A percentile compares a stretch with the other conserved stretches of the same genome.
phyloP scores from a whole-genome alignment of 768 basidiomycete genomes.

The Galerina sulciceps region DNA sequence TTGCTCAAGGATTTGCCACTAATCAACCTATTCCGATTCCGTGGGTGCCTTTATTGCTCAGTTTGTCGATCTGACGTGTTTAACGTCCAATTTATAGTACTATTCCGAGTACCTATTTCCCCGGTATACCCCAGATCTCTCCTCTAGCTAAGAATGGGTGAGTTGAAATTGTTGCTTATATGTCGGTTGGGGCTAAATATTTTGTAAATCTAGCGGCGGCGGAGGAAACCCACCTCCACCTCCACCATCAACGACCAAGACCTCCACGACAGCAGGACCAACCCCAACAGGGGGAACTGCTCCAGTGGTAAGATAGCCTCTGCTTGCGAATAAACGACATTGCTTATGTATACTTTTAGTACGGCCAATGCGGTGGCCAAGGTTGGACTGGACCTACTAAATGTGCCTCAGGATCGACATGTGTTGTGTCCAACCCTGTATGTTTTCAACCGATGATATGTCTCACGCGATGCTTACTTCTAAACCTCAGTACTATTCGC shows the following conservation, averaged over 20 bases:
- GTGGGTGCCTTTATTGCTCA: not conserved
- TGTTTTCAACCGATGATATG: not conserved
- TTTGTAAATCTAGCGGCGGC: not conserved
- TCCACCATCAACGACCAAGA: not conserved
- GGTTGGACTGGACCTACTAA: not conserved
- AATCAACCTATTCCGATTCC: constrained; percentile 1
- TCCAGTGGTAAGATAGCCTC: not conserved
- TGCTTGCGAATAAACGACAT: not conserved
- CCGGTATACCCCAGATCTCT: not conserved
- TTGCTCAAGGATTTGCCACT: not conserved
- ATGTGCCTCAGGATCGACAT: constrained; percentile 1
- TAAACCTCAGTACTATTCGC: not conserved
- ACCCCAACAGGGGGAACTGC: not conserved
- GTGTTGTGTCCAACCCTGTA: not conserved
- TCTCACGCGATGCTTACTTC: not conserved
- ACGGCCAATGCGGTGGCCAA: constrained; percentile 6
- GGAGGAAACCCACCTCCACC: not conserved
- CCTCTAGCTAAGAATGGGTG: not conserved
- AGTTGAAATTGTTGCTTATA: not conserved
- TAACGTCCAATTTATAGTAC: not conserved
- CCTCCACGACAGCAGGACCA: not conserved
- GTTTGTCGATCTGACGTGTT: not conserved
- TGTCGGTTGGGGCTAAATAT: not conserved
- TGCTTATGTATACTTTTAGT: not conserved
- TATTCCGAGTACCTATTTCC: not conserved